Base-by-base conservation (phyloP, 129 eudicot genomes). In the Solidago caesia region DNA sequence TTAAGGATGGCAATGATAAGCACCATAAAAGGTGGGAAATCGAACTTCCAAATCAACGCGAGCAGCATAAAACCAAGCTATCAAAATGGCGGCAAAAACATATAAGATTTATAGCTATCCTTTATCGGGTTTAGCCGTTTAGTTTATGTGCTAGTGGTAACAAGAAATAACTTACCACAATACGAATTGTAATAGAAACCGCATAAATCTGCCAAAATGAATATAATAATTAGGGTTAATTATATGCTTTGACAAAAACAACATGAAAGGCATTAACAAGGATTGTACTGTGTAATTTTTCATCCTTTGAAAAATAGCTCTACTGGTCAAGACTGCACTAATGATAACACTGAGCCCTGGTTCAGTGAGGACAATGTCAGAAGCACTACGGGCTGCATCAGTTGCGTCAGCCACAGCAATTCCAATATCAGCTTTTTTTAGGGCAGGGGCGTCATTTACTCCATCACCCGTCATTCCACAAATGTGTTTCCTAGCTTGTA, bases 11-110 rank as follows among this genome's bases (percentile, higher is more conserved):
- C 97, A 82, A 92, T 92, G 77, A 92, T 92, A 55, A 92, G 96
- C 79, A 89, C 97, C 97, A 92, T 92, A 68, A 92, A 92, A 67
- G 97, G 97, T 25, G 97, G 97, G 71, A 92, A 92, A 84, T 92
- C 97, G 56, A 92, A 92, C 73, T 89, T 73, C 97, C 97, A 92
- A 77, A 92, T 82, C 42, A 92, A 78, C 8, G 97, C 97, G 64
- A 92, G 87, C 39, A 92, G 77, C 97, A 92, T 87, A 82, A 92
- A 92, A 6, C 97, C 97, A 70, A 91, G 90, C 97, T 91, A 87
- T 64, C 71, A 77, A 52, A 53, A 25, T 56, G 77, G 15, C 70
- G 60, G 46, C 64, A 16, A 52, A 57, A 64, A 43, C 57, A 11
- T 13, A 41, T 60, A 49, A 26, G 44, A 41, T 71, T 26, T 1